phyloP scores from a whole-genome alignment of 1,284 basidiomycete genomes.

The Irpex sp. region DNA sequence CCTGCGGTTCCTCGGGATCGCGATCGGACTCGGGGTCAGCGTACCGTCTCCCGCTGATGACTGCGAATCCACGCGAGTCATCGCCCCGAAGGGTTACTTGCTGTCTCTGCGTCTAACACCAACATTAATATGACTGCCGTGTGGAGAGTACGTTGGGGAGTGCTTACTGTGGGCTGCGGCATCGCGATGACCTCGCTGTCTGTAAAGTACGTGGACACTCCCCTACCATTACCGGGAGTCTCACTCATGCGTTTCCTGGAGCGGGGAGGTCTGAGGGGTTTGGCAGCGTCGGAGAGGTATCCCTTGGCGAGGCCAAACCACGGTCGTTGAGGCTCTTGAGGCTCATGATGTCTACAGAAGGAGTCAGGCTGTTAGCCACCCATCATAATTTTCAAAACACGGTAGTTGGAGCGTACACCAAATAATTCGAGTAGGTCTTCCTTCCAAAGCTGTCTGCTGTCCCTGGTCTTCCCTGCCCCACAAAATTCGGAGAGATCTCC shows the following conservation, averaged over 20 bases:
- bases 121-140: too few relatives aligned
- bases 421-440: background rate
- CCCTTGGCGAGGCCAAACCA: constrained; percentile 19
- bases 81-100: background rate
- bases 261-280: constrained; percentile 23
- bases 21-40: constrained; percentile 6
- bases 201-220: constrained; percentile 19
- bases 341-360: background rate
- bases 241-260: constrained; percentile 17
- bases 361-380: background rate
- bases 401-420: background rate
- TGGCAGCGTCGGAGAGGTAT: constrained; percentile 23
- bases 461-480: background rate
- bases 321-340: constrained; percentile 8
- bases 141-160: background rate
- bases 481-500: background rate
- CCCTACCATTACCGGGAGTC: constrained; percentile 21
- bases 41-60: background rate
- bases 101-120: background rate
- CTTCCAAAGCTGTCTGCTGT: background rate
- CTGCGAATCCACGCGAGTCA: background rate
- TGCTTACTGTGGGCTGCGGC: background rate
- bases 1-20: background rate
- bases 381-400: background rate
- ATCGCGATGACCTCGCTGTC: constrained; percentile 21